Evolutionary conservation across 345 rosid species (phyloP), one percentile per base, ranked within the genome.

Genomic region (Corchorus capsularis): DNA sequence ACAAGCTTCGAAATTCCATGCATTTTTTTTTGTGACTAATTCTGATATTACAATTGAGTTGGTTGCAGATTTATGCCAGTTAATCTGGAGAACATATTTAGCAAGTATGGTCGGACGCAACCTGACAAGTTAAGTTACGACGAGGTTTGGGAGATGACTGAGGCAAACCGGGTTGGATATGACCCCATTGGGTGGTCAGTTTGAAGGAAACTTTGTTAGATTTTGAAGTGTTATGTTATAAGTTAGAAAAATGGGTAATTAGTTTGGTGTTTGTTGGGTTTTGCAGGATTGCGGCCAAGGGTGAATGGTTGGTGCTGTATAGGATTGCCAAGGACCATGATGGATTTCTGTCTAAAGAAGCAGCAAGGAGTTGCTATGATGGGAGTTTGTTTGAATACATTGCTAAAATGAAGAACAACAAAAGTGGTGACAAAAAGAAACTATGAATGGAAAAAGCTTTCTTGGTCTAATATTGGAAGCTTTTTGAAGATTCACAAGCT

Each of bases 141-240:
- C 61, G 98, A 94, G 85, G 17, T 91, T 52, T 91, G 97, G 98
- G 57, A 82, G 54, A 53, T 91, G 93, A 91, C 95, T 1, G 86
- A 93, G 65, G 97, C 88, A 35, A 84, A 90, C 37, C 84, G 93
- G 43, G 9, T 80, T 39, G 82, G 93, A 5, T 69, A 74, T 1
- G 98, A 94, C 80, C 46, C 87, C 12, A 77, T 90, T 64, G 97
- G 98, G 82, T 82, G 94, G 97, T 91, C 68, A 79, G 76, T 52
- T 54, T 5, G 17, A 53, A 11, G 2, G 2, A 16, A 71, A 3
- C 12, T 14, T 0, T 20, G 39, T 60, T 27, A 3, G 27, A 59
- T 14, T 52, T 37, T n/a, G n/a, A n/a, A n/a, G n/a, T n/a, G n/a
- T n/a, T n/a, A n/a, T n/a, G n/a, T n/a, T n/a, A n/a, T n/a, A n/a